A percentile compares a stretch with the other conserved stretches of the same genome.
phyloP scores from a whole-genome alignment of 257 asterid genomes.

The Prunella vulgaris region DNA sequence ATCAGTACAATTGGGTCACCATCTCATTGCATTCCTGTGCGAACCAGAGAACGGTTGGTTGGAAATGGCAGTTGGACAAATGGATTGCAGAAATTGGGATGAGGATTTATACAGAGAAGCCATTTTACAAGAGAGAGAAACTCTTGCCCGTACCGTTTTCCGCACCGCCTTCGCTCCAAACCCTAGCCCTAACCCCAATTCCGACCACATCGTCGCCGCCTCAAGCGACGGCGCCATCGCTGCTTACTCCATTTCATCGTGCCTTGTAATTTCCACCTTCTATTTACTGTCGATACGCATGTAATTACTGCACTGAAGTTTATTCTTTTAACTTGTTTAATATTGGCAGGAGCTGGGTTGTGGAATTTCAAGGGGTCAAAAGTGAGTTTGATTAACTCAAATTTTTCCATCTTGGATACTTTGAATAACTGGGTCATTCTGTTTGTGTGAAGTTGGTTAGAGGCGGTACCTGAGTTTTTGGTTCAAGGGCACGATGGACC shows the following conservation, averaged over 20 bases:
- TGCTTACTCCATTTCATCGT: constrained; percentile 66
- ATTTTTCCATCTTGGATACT: background rate
- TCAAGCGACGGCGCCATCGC: constrained; percentile 83
- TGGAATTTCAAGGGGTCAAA: constrained; percentile 40
- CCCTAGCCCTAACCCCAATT: constrained; percentile 52
- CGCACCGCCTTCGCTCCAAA: constrained; percentile 72
- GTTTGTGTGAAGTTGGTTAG: constrained; percentile 48
- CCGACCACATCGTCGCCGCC: constrained; percentile 62
- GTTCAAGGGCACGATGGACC: constrained; percentile 91
- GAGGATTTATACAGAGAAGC: constrained; percentile 67
- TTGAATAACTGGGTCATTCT: constrained; percentile 2
- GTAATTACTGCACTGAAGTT: background rate
- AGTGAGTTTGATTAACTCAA: constrained; percentile 35
- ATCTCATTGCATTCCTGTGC: too few species aligned
- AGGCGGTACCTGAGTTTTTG: constrained; percentile 63
- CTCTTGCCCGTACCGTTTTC: constrained; percentile 66
- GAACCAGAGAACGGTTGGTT: background rate
- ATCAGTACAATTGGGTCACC: too few species aligned
- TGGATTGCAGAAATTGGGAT: constrained; percentile 94
- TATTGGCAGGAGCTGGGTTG: constrained; percentile 50
- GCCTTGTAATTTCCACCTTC: constrained; percentile 44
- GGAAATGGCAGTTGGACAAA: constrained; percentile 33
- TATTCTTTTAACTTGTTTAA: background rate
- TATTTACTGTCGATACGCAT: background rate
- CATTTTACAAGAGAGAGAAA: constrained; percentile 57